Base-by-base conservation (phyloP, 768 basidiomycete species). In the Aureoboletus auriporus region DNA sequence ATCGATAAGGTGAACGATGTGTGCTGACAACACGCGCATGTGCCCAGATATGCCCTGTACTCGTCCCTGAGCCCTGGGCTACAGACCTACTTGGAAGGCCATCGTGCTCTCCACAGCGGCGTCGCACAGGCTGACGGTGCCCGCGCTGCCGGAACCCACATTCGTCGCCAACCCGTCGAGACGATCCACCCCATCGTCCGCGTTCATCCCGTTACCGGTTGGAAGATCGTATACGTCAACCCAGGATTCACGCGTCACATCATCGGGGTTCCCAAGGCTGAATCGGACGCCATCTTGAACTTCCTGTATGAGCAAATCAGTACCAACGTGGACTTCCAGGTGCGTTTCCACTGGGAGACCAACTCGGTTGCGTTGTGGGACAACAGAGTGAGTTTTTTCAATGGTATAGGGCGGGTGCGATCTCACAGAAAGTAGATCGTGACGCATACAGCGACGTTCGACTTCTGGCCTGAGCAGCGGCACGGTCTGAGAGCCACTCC, bases 351-450 rank as follows among this genome's bases (percentile, higher is more conserved):
- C 53, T 91, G 89, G 89, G 76, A 84, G 61, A 70, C 74, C 33
- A 81, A 89, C 61, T 84, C 85, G 36, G 70, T 91, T 44, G 89
- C 87, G n/a, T 73, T 91, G 63, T 92, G 90, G 89, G 88, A 92
- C 59, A 91, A 91, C 66, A 75, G 89, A 65, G 86, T 86, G 53
- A 76, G 54, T 43, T 5, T 5, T 10, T 43, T 17, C 29, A 23
- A 1, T 12, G 6, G 1, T 23, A 2, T 16, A 16, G 36, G 11
- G 17, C 9, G 17, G 26, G 3, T 14, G 41, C 1, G 17, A 46
- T 37, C 52, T 55, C 27, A 46, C 39, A 12, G 34, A 13, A 38
- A 30, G 13, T 10, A 86, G 85, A 61, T 88, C 50, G 82, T 83
- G 35, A 86, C 77, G 12, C 91, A 93, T 57, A 79, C 83, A 16